Evolutionary conservation across 1,284 basidiomycete species (phyloP).

Genomic region (Microbotryum saponariae): DNA sequence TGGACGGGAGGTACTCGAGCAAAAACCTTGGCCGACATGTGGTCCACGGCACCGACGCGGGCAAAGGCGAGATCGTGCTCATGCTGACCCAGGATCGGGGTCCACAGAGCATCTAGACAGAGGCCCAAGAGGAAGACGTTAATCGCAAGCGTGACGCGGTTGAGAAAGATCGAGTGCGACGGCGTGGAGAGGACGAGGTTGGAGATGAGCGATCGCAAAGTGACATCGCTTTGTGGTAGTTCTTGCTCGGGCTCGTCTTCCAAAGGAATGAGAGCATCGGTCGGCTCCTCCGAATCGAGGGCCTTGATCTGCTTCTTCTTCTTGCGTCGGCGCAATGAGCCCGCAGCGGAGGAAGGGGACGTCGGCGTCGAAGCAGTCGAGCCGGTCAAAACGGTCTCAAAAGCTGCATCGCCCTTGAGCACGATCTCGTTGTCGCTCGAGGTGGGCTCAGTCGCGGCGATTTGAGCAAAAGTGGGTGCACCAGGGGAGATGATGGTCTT

Average conservation of each 20-base stretch:
- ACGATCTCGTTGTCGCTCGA: too few species aligned
- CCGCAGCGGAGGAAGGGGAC: not conserved
- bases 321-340: conserved; percentile 2
- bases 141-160: conserved; percentile 17
- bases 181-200: not conserved
- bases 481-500: not conserved
- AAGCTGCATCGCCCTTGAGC: not conserved
- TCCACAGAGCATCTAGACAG: conserved; percentile 27
- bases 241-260: not conserved
- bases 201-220: not conserved
- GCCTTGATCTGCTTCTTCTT: not conserved
- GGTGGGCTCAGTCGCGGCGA: too few species aligned
- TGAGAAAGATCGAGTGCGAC: conserved; percentile 8
- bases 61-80: conserved; percentile 52
- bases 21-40: conserved; percentile 55
- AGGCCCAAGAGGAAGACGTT: conserved; percentile 29
- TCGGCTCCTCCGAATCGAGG: not conserved
- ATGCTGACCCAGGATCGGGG: conserved; percentile 29
- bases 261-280: not conserved
- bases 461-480: too few species aligned
- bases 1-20: conserved; percentile 50
- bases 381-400: not conserved
- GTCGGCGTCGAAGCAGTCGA: not conserved
- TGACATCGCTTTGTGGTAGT: not conserved
- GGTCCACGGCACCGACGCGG: conserved; percentile 60